phyloP scores from a whole-genome alignment of 805 yeast genomes.

The Kazachstania bromeliacearum region DNA sequence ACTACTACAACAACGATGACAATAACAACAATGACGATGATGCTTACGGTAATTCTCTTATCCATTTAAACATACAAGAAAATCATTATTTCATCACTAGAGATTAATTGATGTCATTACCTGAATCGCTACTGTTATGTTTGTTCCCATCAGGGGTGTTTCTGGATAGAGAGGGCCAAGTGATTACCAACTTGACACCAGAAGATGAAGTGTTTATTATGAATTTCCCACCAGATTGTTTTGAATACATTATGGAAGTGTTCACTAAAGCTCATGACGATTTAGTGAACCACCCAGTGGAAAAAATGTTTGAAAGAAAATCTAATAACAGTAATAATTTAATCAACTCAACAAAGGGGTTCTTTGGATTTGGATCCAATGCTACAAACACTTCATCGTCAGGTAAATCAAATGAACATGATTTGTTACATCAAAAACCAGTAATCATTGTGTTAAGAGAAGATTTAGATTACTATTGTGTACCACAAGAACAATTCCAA shows the following conservation, averaged over 20 bases:
- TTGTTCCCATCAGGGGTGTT: conserved; percentile 87
- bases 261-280: conserved; percentile 65
- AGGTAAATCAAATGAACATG: conserved; percentile 42
- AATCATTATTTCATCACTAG: conserved; percentile 64
- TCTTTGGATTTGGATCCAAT: conserved; percentile 15
- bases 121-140: conserved; percentile 81
- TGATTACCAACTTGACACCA: conserved; percentile 69
- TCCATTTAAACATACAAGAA: conserved; percentile 73
- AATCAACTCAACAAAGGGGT: conserved; percentile 20
- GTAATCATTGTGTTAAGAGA: conserved; percentile 87
- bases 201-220: conserved; percentile 65
- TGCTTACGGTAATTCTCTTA: conserved; percentile 42
- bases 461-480: conserved; percentile 87
- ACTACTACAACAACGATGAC: conserved; percentile 3
- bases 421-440: conserved; percentile 69
- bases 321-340: conserved; percentile 11
- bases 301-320: conserved; percentile 30
- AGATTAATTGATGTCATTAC: conserved; percentile 83
- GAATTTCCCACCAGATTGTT: conserved; percentile 79
- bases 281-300: conserved; percentile 34
- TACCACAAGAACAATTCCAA: conserved; percentile 39
- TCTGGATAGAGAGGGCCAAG: conserved; percentile 65
- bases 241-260: conserved; percentile 67
- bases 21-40: conserved; percentile 25
- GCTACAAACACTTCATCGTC: conserved; percentile 5